These are phyloP conservation scores for Colletotrichum echinochloae DNA, from an alignment of 2,329 filamentous ascomycete genomes.

Conservation along the genomic window DNA sequence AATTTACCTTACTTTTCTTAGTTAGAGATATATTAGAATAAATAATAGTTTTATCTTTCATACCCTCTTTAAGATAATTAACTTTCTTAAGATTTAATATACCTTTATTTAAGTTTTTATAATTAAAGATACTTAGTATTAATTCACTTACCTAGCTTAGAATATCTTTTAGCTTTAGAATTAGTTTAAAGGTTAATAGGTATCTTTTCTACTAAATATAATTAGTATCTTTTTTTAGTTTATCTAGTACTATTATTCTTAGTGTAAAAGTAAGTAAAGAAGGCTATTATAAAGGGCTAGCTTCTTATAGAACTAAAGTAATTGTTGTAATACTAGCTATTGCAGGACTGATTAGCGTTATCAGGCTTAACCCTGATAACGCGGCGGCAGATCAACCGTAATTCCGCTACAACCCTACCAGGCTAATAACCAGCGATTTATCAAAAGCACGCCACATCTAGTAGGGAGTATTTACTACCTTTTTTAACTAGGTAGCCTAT, in stretches of 20 bases:
- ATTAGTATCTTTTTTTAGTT: background rate
- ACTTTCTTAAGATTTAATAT: background rate
- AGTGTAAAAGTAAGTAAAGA: background rate
- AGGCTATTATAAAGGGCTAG: background rate
- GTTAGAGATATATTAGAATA: background rate
- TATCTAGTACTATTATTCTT: background rate
- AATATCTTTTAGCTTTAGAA: background rate
- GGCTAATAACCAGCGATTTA: no score
- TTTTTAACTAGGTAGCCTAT: no score
- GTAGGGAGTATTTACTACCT: no score
- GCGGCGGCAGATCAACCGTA: no score
- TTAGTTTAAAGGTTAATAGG: fast-evolving
- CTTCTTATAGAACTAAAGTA: background rate
- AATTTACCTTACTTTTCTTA: no score
- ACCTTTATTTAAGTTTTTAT: background rate
- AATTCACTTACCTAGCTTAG: fast-evolving
- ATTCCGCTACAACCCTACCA: no score
- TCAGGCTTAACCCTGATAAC: no score
- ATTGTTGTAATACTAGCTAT: no score
- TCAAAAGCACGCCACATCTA: no score
- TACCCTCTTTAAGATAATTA: no score
- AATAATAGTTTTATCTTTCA: background rate
- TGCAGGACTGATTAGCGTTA: no score
- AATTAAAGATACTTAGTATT: fast-evolving
- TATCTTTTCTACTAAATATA: fast-evolving